Evolutionary conservation across 163 green algal species (phyloP), one percentile per base, ranked within the genome.

Genomic region (Coccomyxa subellipsoidea): DNA sequence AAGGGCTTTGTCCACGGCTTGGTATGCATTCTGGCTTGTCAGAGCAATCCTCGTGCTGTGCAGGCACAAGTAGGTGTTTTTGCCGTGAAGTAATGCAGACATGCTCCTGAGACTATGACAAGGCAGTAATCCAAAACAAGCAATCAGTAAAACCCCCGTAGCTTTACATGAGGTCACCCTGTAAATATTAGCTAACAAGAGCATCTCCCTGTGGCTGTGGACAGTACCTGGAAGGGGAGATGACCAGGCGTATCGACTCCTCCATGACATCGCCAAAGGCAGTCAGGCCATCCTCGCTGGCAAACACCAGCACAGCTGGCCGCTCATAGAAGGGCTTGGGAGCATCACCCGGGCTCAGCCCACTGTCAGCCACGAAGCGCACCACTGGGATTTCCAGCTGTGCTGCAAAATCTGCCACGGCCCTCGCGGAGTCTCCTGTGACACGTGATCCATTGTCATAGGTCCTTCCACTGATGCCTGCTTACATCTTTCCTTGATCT

Each of bases 321-420:
- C 23, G n/a, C 47, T 81, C 77, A 69, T 54, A 73, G 2, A 69
- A 23, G 2, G 47, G 47, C 29, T 81, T 31, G 31, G 59, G 38
- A 25, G 54, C 47, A 15, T n/a, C 31, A 23, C 29, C 66, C 21
- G 29, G 29, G 66, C 27, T 34, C n/a, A 34, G 29, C 8, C 21
- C 66, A 23, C 59, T 38, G 15, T 53, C n/a, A 27, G 54, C 47
- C 12, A 69, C 15, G 32, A 81, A 81, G 47, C 77, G 77, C 27
- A 81, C 47, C n/a, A 81, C 31, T 10, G 77, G 77, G 23, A 38
- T 73, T 31, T 53, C 31, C 9, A 69, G 29, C 7, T n/a, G 31
- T 0, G 40, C 77, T 36, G 77, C 77, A 75, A 75, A 81, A 31
- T 81, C 77, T 39, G 77, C 77, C 25, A 81, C 70, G 38, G 36